Conservation (phyloP, 768 basidiomycete genomes). For the Kwoniella heveanensis region DNA sequence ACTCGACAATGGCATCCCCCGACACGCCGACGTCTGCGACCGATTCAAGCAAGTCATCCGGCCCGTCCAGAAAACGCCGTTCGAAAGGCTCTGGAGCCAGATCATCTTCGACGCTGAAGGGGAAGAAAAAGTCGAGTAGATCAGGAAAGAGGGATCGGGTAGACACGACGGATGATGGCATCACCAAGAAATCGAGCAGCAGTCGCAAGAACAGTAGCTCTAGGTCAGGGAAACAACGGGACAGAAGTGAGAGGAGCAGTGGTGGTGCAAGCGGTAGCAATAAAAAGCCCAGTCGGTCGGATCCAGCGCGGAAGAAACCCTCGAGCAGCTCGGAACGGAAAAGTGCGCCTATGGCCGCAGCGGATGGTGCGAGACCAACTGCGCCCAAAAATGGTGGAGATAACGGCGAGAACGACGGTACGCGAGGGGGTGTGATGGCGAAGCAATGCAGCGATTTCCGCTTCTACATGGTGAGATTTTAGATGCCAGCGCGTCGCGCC, state of each 20-base stretch:
- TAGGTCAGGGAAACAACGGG: not conserved
- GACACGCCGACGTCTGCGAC: not conserved
- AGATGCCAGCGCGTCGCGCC: too few species aligned
- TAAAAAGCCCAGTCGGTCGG: not conserved
- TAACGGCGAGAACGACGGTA: not conserved
- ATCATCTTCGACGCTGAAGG: not conserved
- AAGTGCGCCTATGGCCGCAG: too few species aligned
- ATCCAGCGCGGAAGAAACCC: not conserved
- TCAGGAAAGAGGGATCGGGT: too few species aligned
- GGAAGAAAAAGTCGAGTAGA: too few species aligned
- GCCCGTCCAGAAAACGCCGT: too few species aligned
- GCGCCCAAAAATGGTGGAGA: not conserved
- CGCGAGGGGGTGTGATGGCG: slow-evolving; percentile 11
- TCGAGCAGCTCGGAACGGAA: not conserved
- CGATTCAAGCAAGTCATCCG: not conserved
- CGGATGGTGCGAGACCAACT: too few species aligned
- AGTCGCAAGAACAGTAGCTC: not conserved
- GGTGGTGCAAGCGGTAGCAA: too few species aligned
- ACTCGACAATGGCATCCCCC: not conserved
- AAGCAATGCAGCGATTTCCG: slow-evolving; percentile 9
- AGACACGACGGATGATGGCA: not conserved
- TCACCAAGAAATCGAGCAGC: not conserved
- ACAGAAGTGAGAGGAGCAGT: too few species aligned
- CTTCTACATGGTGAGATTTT: slow-evolving; percentile 20
- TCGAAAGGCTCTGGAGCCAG: too few species aligned